Conservation (phyloP, 805 yeast genomes). For the Lachancea quebecensis region DNA sequence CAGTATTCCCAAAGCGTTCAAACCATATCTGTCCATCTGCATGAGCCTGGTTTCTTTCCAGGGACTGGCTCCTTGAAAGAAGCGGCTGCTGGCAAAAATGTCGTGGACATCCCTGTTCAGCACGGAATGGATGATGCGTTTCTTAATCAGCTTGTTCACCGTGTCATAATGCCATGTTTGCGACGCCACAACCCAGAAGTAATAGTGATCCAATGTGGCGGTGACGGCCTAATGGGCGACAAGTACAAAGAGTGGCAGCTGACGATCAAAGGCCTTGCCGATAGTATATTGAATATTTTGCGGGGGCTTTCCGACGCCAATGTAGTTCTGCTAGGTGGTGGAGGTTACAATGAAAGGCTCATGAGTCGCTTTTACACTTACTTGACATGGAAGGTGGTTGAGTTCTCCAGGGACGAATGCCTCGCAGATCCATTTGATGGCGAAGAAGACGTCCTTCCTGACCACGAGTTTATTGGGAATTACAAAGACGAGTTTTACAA, state of each 20-base stretch:
- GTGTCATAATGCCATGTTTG: conserved; percentile 40
- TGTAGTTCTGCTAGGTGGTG: conserved; percentile 55
- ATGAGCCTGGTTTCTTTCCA: conserved; percentile 65
- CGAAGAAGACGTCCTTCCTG: conserved; percentile 42
- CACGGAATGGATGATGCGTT: conserved; percentile 49
- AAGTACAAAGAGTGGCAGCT: conserved; percentile 63
- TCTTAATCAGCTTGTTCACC: conserved; percentile 33
- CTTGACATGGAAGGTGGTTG: conserved; percentile 24
- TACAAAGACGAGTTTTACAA: conserved; percentile 40
- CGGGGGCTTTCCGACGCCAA: conserved; percentile 23
- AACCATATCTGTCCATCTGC: conserved; percentile 58
- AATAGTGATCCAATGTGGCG: conserved; percentile 62
- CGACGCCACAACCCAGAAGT: conserved; percentile 40
- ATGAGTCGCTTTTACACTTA: conserved; percentile 53
- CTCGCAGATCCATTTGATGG: conserved; percentile 6
- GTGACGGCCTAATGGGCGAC: conserved; percentile 68
- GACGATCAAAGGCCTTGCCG: conserved; percentile 44
- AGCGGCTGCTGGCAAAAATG: conserved; percentile 34
- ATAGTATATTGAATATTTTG: conserved; percentile 26
- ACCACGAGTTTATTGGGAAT: conserved; percentile 38
- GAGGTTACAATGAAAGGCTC: conserved; percentile 62
- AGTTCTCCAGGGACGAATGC: conserved; percentile 6
- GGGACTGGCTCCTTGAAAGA: conserved; percentile 51
- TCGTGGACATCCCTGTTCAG: conserved; percentile 48
- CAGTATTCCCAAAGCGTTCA: conserved; percentile 46